phyloP scores from a whole-genome alignment of 2,329 filamentous ascomycete genomes.

The Knufia fluminis region DNA sequence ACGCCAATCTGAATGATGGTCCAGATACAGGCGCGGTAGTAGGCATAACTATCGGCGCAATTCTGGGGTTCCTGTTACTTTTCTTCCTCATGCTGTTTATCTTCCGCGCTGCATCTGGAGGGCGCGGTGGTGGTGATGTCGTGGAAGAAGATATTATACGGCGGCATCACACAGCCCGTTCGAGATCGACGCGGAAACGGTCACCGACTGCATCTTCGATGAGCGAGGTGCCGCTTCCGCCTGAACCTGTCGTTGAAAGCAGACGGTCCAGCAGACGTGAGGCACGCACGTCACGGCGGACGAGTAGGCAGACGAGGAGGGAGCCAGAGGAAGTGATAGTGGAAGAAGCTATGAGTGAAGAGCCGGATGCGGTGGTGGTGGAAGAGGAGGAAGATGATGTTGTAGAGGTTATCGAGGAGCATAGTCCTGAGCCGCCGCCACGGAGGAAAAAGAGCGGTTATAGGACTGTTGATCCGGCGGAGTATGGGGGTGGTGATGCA shows the following conservation, averaged over 20 bases:
- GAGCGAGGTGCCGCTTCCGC: not conserved
- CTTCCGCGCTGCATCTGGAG: not conserved
- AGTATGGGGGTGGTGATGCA: slow-evolving; percentile 21
- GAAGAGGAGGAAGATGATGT: slow-evolving; percentile 21
- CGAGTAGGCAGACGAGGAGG: not conserved
- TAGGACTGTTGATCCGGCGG: slow-evolving; percentile 22
- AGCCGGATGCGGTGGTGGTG: slow-evolving; percentile 10
- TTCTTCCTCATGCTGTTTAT: slow-evolving; percentile 36
- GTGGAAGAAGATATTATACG: slow-evolving; percentile 3
- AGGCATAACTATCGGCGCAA: slow-evolving; percentile 39
- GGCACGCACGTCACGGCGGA: not conserved
- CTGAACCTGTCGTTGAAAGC: not conserved
- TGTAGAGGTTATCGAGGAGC: slow-evolving; percentile 24
- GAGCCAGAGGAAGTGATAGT: slow-evolving; percentile 2
- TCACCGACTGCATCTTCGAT: slow-evolving; percentile 3
- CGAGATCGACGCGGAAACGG: not conserved
- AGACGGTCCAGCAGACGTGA: not conserved
- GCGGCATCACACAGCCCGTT: not conserved
- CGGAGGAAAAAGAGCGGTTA: slow-evolving; percentile 16
- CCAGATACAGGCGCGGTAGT: slow-evolving; percentile 40
- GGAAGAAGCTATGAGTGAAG: slow-evolving; percentile 6
- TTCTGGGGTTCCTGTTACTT: slow-evolving; percentile 45
- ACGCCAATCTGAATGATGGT: slow-evolving; percentile 44
- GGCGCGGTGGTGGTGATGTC: not conserved
- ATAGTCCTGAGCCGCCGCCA: slow-evolving; percentile 18